Base-by-base conservation (phyloP, 2,329 filamentous ascomycete genomes). In the Aspergillus sp. region DNA sequence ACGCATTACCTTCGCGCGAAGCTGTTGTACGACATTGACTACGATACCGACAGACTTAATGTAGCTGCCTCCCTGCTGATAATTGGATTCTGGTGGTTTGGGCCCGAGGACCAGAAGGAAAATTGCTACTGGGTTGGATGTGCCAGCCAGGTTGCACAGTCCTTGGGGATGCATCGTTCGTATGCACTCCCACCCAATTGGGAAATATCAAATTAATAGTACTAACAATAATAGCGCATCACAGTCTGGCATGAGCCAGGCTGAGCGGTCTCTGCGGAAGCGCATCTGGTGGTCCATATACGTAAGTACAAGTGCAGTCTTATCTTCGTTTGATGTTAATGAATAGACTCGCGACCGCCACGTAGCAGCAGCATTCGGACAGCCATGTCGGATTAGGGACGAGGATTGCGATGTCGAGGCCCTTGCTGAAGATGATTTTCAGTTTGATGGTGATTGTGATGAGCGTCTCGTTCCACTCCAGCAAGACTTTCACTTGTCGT, bases 371-470 rank as follows among this genome's bases (percentile, higher is more conserved):
- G 63, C 64, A n/a, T 63, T 69, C 19, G 66, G 67, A n/a, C 60
- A 64, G 17, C 67, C 67, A 2, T 64, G 60, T 19, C 66, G 65
- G n/a, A 69, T 66, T 33, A 59, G 66, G 23, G 64, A 64, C 23
- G 64, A 61, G 24, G 66, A 69, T 45, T 68, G 66, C 44, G 67
- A 68, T 49, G 55, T 68, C n/a, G 67, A 66, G 27, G 41, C 50
- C 6, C 64, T 68, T n/a, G 52, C 59, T 1, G 57, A 55, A 31
- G 46, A 35, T 1, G 46, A 49, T 8, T 37, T 49, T 35, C 14
- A 6, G 7, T 49, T 49, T 14, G 46, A 37, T n/a, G 11, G n/a
- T 3, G 27, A 37, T 8, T 37, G 35, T n/a, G 46, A 21, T 17
- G 3, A 24, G 17, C 21, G 4, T 19, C 27, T 49, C 27, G 35